Conservation (phyloP, 768 basidiomycete genomes). For the Serpula lacrymans region DNA sequence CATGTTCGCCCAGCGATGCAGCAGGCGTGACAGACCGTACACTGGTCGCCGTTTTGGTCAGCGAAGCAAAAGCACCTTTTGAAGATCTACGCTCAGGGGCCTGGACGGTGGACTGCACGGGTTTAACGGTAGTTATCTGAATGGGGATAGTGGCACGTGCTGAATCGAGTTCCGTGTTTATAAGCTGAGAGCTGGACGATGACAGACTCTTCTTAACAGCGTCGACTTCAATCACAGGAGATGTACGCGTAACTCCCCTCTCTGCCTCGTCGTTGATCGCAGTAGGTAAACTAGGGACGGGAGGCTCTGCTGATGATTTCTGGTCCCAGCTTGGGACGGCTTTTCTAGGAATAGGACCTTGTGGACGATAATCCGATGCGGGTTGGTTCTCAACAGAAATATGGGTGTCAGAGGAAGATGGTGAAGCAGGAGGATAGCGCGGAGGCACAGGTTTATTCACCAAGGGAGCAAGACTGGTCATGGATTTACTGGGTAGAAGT, state of each 20-base stretch:
- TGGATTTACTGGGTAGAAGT: conserved; percentile 25
- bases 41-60: conserved; percentile 17
- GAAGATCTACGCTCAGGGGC: conserved; percentile 12
- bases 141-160: not conserved
- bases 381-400: conserved; percentile 14
- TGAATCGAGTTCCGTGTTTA: too few relatives aligned
- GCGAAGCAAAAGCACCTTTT: conserved; percentile 7
- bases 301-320: conserved; percentile 11
- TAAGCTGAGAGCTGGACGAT: too few relatives aligned
- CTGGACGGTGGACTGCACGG: conserved; percentile 1
- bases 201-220: too few relatives aligned
- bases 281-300: conserved; percentile 6
- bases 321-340: conserved; percentile 16
- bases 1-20: conserved; percentile 40
- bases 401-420: conserved; percentile 41
- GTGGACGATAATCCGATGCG: conserved; percentile 17
- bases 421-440: conserved; percentile 44
- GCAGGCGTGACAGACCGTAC: conserved; percentile 15
- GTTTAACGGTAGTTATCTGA: not conserved
- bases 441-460: conserved; percentile 63
- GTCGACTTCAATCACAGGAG: too few relatives aligned
- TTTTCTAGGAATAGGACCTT: conserved; percentile 23
- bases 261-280: not conserved
- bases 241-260: too few relatives aligned
- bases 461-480: conserved; percentile 43